A percentile compares a stretch with the other conserved stretches of the same genome.
Conservation (phyloP, 345 rosid genomes). For the Theobroma cacao region DNA sequence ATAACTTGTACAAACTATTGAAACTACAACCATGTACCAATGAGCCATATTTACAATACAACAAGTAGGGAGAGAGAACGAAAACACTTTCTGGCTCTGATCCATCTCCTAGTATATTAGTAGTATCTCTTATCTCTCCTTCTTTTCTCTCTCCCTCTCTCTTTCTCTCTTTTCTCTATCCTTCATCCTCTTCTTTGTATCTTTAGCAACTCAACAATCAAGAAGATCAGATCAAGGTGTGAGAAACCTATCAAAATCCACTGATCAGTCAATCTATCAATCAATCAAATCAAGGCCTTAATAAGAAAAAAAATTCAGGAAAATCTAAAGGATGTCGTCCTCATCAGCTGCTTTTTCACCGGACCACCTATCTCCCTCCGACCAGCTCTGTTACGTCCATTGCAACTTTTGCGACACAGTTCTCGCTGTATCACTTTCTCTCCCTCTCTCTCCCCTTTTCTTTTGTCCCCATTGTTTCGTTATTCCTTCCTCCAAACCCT, state of each 20-base stretch:
- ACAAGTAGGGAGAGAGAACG: not conserved
- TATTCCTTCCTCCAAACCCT: not conserved
- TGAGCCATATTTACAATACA: not conserved
- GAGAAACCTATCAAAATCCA: slow-evolving; percentile 29
- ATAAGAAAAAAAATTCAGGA: slow-evolving; percentile 19
- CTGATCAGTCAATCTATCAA: slow-evolving; percentile 77
- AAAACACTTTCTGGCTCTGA: slow-evolving; percentile 17
- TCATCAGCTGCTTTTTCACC: slow-evolving; percentile 75
- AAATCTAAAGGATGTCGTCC: slow-evolving; percentile 62
- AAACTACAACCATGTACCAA: not conserved
- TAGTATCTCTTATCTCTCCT: slow-evolving; percentile 13
- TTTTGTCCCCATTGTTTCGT: slow-evolving; percentile 4
- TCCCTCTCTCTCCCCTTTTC: not conserved
- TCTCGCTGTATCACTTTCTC: slow-evolving; percentile 62
- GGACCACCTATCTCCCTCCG: slow-evolving; percentile 90
- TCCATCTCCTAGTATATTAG: slow-evolving; percentile 23
- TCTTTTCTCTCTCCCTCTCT: not conserved
- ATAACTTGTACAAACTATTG: slow-evolving; percentile 5
- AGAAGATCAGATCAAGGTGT: slow-evolving; percentile 60
- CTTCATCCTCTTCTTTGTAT: slow-evolving; percentile 13
- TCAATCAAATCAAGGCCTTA: slow-evolving; percentile 60
- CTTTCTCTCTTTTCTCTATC: slow-evolving; percentile 13
- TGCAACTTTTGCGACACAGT: slow-evolving; percentile 92
- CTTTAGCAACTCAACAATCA: slow-evolving; percentile 51
- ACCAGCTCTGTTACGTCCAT: slow-evolving; percentile 96